Evolutionary conservation across 2,329 filamentous ascomycete genomes (phyloP), one percentile per base, ranked within the genome.

Genomic region (Pseudocercospora cruenta): DNA sequence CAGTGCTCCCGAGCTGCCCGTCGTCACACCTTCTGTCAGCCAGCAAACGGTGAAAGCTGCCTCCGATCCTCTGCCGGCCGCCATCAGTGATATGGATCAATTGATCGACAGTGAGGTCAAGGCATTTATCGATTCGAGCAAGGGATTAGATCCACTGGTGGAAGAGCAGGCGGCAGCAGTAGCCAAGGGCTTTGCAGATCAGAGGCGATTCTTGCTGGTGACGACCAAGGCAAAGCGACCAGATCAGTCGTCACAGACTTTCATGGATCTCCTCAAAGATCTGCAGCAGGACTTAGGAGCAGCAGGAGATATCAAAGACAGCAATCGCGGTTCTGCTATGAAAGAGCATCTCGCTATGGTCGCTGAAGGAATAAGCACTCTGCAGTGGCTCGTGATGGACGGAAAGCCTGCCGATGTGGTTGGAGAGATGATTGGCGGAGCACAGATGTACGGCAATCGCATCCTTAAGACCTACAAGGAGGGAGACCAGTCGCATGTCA

Each of bases 381-480:
- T 99, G 65, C 92, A 91, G 36, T 99, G 95, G 95, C 91, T 98
- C 65, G 91, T 90, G 0, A 87, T 95, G 58, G 91, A 96, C 60
- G 86, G 83, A 69, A 93, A 93, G 77, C 95, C 95, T 1, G 89
- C 87, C 70, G 94, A 95, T 75, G 92, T 94, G 74, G 91, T 98
- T 55, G 90, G 90, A 55, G 94, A 97, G 72, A 90, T 90, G 66
- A 84, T 96, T 21, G 89, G 90, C 31, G 90, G 93, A 59, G 92
- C 94, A 47, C 91, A 98, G 78, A 96, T 96, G 82, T 97, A 92
- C 74, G 95, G 95, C 36, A 98, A 99, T 82, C 89, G 94, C 73
- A 92, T 99, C 43, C 82, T 98, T 72, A 96, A 93, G 81, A 91
- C 96, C 73, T 90, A 91, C 79, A 97, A 96, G 81, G 94, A 91